Percentiles rank a stretch among this genome's conserved stretches.
Conservation (phyloP, 1,284 basidiomycete genomes). For the Ustilago nuda region DNA sequence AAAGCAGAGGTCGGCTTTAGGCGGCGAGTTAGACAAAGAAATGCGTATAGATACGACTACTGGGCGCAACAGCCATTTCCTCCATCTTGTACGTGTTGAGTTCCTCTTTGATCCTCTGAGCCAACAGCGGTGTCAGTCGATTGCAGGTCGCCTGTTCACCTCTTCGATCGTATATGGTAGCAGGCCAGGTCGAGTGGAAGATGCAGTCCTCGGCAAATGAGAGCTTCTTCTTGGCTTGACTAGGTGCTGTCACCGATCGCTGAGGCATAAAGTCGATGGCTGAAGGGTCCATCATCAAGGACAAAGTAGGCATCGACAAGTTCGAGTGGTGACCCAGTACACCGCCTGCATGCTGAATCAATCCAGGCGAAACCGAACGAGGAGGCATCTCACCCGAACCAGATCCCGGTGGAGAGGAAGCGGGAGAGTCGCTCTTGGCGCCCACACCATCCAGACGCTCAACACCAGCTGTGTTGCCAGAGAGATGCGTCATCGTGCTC, state of each 20-base stretch:
- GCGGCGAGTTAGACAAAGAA: constrained; percentile 55
- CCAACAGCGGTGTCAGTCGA: constrained; percentile 89
- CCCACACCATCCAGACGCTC: constrained; percentile 62
- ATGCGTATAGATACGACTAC: constrained; percentile 67
- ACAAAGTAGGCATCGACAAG: constrained; percentile 83
- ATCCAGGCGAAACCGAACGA: constrained; percentile 40
- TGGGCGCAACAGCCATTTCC: constrained; percentile 90
- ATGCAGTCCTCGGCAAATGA: constrained; percentile 91
- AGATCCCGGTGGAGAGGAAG: constrained; percentile 43
- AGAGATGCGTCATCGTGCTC: constrained; percentile 59
- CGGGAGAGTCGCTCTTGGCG: constrained; percentile 49
- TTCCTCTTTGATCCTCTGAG: constrained; percentile 90
- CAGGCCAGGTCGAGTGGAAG: constrained; percentile 94
- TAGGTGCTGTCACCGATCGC: constrained; percentile 69
- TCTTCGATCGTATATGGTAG: constrained; percentile 88
- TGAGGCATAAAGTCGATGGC: constrained; percentile 69
- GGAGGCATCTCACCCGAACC: constrained; percentile 32
- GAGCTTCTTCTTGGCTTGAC: constrained; percentile 77
- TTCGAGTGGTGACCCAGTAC: constrained; percentile 64
- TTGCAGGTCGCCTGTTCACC: constrained; percentile 98
- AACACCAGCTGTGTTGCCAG: constrained; percentile 54
- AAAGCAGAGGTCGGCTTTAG: no score
- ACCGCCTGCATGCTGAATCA: constrained; percentile 39
- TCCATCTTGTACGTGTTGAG: constrained; percentile 93
- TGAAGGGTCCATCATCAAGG: constrained; percentile 74